These are phyloP conservation scores for Starmerella gropengiesseri DNA, from an alignment of 805 yeast genomes.

Conservation along the genomic window DNA sequence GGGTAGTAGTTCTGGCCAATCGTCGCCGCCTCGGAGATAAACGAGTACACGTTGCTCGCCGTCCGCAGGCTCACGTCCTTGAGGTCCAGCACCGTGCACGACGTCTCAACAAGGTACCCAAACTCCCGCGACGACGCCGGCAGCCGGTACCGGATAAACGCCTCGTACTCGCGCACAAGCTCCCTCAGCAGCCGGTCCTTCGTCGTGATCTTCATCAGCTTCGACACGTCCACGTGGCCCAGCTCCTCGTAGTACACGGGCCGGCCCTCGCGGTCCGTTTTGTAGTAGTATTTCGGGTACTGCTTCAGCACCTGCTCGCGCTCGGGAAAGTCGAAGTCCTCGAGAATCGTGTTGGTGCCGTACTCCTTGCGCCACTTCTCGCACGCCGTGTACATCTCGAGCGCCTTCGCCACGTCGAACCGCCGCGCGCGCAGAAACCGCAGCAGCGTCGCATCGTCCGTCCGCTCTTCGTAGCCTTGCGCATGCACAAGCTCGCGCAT, in stretches of 20 bases:
- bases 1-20: slow-evolving; percentile 97
- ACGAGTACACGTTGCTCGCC: slow-evolving; percentile 74
- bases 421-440: slow-evolving; percentile 93
- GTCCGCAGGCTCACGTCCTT: slow-evolving; percentile 83
- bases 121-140: slow-evolving; percentile 88
- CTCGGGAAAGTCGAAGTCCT: slow-evolving; percentile 86
- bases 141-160: slow-evolving; percentile 69
- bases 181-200: slow-evolving; percentile 94
- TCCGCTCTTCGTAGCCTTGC: slow-evolving; percentile 60
- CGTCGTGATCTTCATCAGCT: slow-evolving; percentile 86
- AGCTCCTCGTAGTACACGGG: slow-evolving; percentile 91
- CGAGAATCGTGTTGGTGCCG: slow-evolving; percentile 76
- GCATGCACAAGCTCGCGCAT: slow-evolving; percentile 48
- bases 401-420: slow-evolving; percentile 71
- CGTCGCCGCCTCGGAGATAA: slow-evolving; percentile 83
- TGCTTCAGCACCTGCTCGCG: slow-evolving; percentile 77
- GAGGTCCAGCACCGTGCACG: slow-evolving; percentile 90
- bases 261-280: slow-evolving; percentile 93
- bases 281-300: slow-evolving; percentile 96
- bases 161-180: slow-evolving; percentile 95
- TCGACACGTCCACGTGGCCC: slow-evolving; percentile 78
- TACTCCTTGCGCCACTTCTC: slow-evolving; percentile 85
- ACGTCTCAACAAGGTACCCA: slow-evolving; percentile 76
- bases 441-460: slow-evolving; percentile 72
- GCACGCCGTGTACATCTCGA: slow-evolving; percentile 72